Evolutionary conservation across 2,329 filamentous ascomycete species (phyloP), one percentile per base, ranked within the genome.

Genomic region (Botrytis sinoallii): DNA sequence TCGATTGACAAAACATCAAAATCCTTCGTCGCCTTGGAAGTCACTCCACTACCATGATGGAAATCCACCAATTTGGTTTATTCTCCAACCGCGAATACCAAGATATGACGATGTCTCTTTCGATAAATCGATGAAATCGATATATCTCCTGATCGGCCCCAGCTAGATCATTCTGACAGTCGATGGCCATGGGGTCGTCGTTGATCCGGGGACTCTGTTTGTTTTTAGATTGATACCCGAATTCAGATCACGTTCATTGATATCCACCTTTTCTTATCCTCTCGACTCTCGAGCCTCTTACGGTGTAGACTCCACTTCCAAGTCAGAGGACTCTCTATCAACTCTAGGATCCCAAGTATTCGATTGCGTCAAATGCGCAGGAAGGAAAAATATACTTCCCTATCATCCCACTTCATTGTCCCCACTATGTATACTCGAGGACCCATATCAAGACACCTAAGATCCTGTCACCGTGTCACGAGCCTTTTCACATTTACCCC

Each of bases 331-430:
- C 65, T 40, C 48, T 55, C 35, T 38, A 16, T 67, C 44, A 67
- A 55, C 25, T 68, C 46, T 32, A 57, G 46, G 65, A 57, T 42
- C 46, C 25, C 48, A 68, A 55, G 46, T 67, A 55, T 68, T 68
- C 65, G 22, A 57, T 42, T 68, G 66, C 66, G 66, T 68, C 66
- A 68, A 68, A 68, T 38, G 48, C 66, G 66, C 66, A 68, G 66
- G 38, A 68, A 40, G n/a, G 35, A 32, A 42, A 42, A 42, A 57
- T 16, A 42, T 42, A 16, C 66, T 42, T 57, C 32, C 38, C 22
- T 57, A 6, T 57, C 48, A 68, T 68, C 48, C 66, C 66, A 68
- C 48, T 57, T 25, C n/a, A 20, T 42, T 25, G 18, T 68, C 66
- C 38, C 35, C 48, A 57, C 35, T 18, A 32, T 25, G n/a, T 29